Base-by-base conservation (phyloP, 139 green algal species). In the Ostreobium quekettii region DNA sequence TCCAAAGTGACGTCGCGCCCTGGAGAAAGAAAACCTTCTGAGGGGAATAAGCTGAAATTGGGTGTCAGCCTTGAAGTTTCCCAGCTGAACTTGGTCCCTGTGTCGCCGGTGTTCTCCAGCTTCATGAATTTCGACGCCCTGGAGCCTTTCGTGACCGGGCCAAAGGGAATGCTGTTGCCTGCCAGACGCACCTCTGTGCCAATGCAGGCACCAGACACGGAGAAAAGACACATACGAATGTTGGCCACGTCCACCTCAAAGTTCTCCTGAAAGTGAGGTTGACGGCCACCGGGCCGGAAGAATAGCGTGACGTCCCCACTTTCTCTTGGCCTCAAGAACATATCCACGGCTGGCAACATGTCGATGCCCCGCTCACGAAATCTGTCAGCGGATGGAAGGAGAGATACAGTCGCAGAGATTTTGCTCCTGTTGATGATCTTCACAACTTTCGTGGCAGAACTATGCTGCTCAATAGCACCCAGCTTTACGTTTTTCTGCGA, bases 1-100 rank as follows among this genome's bases (percentile, higher is more conserved):
- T 93, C 85, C n/a, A 95, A 70, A 72, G 87, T 86, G n/a, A 85
- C 79, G 46, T 90, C 80, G 66, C 90, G 82, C 28, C 72, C 74
- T 4, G 81, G 62, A 7, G 70, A 76, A 47, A 92, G 62, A 75
- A 87, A 91, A 37, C 82, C 83, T 36, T 84, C 80, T 42, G 71
- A 53, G 26, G 86, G 87, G 49, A 70, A 76, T 71, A 92, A 81
- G 42, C 65, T 73, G 71, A 93, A 93, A 71, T 90, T 46, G 7
- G 64, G 64, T 22, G 49, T 70, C 32, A 91, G 48, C 8, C 64
- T 66, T 2, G 26, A 2, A 3, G 61, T 72, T 46, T 91, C 80
- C 80, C 83, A 89, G 8, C 63, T 49, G 57, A 86, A 95, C 53
- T 83, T 86, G 37, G 75, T 81, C 38, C 80, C 83, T 37, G 88